A percentile compares a stretch with the other conserved stretches of the same genome.
phyloP scores from a whole-genome alignment of 2,329 filamentous ascomycete genomes.

The Bipolaris victoriae region DNA sequence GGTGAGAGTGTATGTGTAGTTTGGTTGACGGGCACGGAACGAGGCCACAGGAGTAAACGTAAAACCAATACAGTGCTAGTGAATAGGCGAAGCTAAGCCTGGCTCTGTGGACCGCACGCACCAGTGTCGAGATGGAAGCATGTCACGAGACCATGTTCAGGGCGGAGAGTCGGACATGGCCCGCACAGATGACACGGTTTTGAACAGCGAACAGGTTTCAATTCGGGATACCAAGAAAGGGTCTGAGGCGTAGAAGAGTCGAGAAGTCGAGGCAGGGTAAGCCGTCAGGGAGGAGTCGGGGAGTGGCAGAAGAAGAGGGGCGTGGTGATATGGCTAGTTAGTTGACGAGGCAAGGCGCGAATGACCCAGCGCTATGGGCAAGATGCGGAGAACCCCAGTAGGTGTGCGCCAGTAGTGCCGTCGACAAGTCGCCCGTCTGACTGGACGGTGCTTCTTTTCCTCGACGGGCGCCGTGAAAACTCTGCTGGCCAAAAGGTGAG shows the following conservation, averaged over 20 bases:
- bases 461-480: conserved; percentile 18
- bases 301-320: conserved; percentile 22
- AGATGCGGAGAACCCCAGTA: conserved; percentile 41
- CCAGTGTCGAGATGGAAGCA: conserved; percentile 8
- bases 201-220: neutral
- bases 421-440: conserved; percentile 5
- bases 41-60: conserved; percentile 20
- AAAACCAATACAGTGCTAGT: conserved; percentile 18
- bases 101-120: conserved; percentile 16
- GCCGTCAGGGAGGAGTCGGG: conserved; percentile 15
- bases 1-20: neutral
- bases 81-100: conserved; percentile 10
- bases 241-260: neutral
- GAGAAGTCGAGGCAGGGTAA: conserved; percentile 9
- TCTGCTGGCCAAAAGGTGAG: conserved; percentile 9
- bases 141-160: conserved; percentile 33
- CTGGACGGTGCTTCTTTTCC: conserved; percentile 19
- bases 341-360: conserved; percentile 14
- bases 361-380: conserved; percentile 42
- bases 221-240: too few species aligned
- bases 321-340: conserved; percentile 30
- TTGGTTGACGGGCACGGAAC: conserved; percentile 22
- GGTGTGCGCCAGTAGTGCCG: conserved; percentile 22
- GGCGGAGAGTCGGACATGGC: conserved; percentile 13
- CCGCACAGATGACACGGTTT: conserved; percentile 9